phyloP scores from a whole-genome alignment of 2,329 filamentous ascomycete genomes.

The Sarocladium oryzae region DNA sequence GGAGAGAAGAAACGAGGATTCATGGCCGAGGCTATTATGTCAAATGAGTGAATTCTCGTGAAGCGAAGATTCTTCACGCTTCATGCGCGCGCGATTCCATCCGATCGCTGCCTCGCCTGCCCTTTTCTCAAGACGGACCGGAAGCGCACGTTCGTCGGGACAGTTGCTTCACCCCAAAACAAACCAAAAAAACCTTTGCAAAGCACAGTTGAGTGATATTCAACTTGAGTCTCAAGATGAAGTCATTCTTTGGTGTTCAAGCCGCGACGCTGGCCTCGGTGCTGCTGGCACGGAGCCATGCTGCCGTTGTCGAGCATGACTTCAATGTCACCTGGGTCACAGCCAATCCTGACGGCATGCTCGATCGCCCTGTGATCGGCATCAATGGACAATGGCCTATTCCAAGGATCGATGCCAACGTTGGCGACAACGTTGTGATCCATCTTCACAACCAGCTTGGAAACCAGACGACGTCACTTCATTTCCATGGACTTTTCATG shows the following conservation, averaged over 20 bases:
- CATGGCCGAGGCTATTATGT: background rate
- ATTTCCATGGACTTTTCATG: slow-evolving; percentile 67
- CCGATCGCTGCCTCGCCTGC: background rate
- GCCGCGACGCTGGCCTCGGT: background rate
- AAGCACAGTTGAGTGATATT: background rate
- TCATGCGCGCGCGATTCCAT: too few relatives aligned
- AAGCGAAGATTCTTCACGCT: background rate
- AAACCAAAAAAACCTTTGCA: background rate
- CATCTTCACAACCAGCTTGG: slow-evolving; percentile 55
- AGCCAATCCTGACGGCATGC: slow-evolving; percentile 63
- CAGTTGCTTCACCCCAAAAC: background rate
- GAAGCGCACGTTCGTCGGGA: background rate
- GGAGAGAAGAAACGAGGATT: background rate
- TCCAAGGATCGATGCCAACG: slow-evolving; percentile 55
- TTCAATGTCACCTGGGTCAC: slow-evolving; percentile 67
- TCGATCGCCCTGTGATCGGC: slow-evolving; percentile 61
- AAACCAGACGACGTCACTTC: slow-evolving; percentile 47
- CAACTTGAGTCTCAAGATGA: background rate
- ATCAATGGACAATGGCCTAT: slow-evolving; percentile 74
- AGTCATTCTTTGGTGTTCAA: background rate
- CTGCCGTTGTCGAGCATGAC: slow-evolving; percentile 49
- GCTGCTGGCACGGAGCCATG: slow-evolving; percentile 8
- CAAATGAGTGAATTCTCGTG: background rate
- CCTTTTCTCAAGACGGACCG: background rate
- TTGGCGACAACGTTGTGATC: slow-evolving; percentile 56